These are phyloP conservation scores for Populus davidiana DNA, from an alignment of 345 rosid species.

Conservation along the genomic window DNA sequence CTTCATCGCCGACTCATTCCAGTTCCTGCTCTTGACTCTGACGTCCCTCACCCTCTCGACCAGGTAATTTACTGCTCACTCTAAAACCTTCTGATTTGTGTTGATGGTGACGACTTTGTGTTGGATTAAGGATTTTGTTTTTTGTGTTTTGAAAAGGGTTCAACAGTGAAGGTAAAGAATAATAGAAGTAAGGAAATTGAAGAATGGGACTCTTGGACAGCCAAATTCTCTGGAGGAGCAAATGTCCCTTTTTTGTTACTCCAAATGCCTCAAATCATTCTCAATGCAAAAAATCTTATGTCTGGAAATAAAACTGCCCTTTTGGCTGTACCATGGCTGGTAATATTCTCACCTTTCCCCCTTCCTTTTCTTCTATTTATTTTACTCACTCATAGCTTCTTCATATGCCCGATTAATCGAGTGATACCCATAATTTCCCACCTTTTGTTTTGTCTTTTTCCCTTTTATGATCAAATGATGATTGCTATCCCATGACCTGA, in stretches of 20 bases:
- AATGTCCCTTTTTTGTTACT: conserved; percentile 75
- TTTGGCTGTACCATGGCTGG: conserved; percentile 90
- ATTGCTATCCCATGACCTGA: not conserved
- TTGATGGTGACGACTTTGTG: too few relatives aligned
- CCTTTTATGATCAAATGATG: not conserved
- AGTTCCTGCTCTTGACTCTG: conserved; percentile 49
- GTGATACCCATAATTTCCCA: too few relatives aligned
- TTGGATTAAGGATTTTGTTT: not conserved
- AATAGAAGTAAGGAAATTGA: conserved; percentile 27
- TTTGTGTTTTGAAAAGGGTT: conserved; percentile 34
- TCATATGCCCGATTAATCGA: not conserved
- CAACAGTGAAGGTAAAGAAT: conserved; percentile 26
- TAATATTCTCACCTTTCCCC: conserved; percentile 14
- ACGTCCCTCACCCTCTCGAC: conserved; percentile 47
- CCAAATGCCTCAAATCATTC: conserved; percentile 88
- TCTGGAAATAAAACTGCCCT: conserved; percentile 80
- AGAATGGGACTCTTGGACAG: conserved; percentile 84
- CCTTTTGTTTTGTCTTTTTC: too few relatives aligned
- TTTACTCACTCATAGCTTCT: not conserved
- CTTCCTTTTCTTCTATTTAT: not conserved
- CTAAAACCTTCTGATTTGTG: not conserved
- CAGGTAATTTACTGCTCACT: conserved; percentile 31
- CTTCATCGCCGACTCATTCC: conserved; percentile 38
- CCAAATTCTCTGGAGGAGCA: conserved; percentile 67
- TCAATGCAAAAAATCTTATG: conserved; percentile 71